These are phyloP conservation scores for Apiotrichum domesticum DNA, from an alignment of 1,284 basidiomycete species.

Conservation along the genomic window DNA sequence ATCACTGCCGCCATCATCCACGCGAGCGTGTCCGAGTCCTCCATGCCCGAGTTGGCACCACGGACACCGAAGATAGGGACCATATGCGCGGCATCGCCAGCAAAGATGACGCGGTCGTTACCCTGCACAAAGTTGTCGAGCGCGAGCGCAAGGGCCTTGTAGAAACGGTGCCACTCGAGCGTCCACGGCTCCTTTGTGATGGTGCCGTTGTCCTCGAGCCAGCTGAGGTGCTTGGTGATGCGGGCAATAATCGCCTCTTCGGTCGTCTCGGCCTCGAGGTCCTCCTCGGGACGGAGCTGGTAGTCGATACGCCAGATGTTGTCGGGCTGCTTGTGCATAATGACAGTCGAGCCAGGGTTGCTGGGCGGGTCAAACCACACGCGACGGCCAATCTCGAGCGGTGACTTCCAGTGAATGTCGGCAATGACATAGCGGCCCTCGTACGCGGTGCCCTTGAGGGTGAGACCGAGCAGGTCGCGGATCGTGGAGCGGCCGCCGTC, in stretches of 20 bases:
- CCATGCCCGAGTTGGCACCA: slow-evolving; percentile 18
- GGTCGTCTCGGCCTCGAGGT: slow-evolving; percentile 13
- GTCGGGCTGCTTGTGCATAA: slow-evolving; percentile 23
- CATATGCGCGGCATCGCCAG: slow-evolving; percentile 18
- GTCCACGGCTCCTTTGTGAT: slow-evolving; percentile 20
- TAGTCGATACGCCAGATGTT: slow-evolving; percentile 23
- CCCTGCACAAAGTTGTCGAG: slow-evolving; percentile 11
- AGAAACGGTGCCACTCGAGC: slow-evolving; percentile 18
- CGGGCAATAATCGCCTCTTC: slow-evolving; percentile 10
- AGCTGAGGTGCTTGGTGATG: slow-evolving; percentile 17
- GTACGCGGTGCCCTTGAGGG: slow-evolving; percentile 15
- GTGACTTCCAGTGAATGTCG: slow-evolving; percentile 20
- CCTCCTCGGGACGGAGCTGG: slow-evolving; percentile 13
- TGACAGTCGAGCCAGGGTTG: slow-evolving; percentile 17
- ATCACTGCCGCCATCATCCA: slow-evolving; percentile 16
- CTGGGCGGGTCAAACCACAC: slow-evolving; percentile 19
- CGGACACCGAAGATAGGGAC: slow-evolving; percentile 21
- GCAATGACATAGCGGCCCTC: slow-evolving; percentile 19
- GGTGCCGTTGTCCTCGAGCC: slow-evolving; percentile 21
- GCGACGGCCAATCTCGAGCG: slow-evolving; percentile 8
- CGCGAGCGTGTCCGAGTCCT: slow-evolving; percentile 17
- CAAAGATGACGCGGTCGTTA: slow-evolving; percentile 13
- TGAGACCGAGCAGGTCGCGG: slow-evolving; percentile 9
- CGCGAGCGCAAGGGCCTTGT: slow-evolving; percentile 19
- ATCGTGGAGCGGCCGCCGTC: slow-evolving; percentile 16